These are phyloP conservation scores for Tolypocladium ovalisporum DNA, from an alignment of 2,329 filamentous ascomycete genomes.

Conservation along the genomic window DNA sequence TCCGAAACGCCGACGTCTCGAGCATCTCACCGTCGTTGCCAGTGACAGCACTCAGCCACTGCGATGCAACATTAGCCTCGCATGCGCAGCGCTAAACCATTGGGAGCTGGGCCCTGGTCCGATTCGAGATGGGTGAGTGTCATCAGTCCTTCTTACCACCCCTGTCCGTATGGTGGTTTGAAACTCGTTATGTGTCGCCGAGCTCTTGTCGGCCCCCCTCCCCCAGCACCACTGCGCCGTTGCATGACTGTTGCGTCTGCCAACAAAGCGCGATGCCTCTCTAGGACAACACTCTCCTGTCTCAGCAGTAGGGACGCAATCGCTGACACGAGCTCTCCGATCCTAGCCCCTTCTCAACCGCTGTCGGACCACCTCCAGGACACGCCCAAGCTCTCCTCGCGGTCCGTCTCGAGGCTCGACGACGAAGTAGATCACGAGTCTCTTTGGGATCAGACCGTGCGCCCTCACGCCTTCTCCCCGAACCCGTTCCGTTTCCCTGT, in stretches of 20 bases:
- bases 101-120: slow-evolving; percentile 11
- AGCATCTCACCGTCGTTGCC: neutral
- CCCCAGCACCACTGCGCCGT: neutral
- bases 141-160: neutral
- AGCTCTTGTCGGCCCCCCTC: neutral
- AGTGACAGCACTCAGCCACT: neutral
- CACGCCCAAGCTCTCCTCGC: slow-evolving; percentile 39
- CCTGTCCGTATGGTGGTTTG: neutral
- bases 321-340: slow-evolving; percentile 4
- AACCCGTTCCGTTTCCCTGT: slow-evolving; percentile 27
- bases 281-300: too few species aligned
- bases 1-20: neutral
- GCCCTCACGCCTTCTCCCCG: slow-evolving; percentile 31
- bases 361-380: slow-evolving; percentile 44
- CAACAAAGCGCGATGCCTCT: neutral
- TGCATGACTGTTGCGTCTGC: neutral
- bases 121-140: slow-evolving; percentile 15
- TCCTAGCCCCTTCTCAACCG: slow-evolving; percentile 48
- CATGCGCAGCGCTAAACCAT: slow-evolving; percentile 8
- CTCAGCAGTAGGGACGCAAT: neutral
- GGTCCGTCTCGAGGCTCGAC: slow-evolving; percentile 39
- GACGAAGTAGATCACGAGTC: slow-evolving; percentile 40
- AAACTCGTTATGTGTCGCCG: neutral
- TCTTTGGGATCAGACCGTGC: slow-evolving; percentile 41
- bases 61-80: slow-evolving; percentile 6